These are phyloP conservation scores for Toxicodendron radicans DNA, from an alignment of 345 rosid species.

Conservation along the genomic window DNA sequence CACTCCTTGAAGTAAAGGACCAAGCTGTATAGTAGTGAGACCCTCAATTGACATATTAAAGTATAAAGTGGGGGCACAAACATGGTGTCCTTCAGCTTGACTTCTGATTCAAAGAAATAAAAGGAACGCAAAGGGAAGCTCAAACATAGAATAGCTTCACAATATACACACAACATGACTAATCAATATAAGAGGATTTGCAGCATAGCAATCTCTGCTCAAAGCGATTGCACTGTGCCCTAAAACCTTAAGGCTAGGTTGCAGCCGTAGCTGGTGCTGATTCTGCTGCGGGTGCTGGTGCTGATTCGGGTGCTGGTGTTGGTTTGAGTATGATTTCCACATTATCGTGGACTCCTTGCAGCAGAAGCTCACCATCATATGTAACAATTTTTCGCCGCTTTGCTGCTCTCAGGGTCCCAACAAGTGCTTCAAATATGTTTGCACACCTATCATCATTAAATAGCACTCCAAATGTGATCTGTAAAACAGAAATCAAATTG, in stretches of 20 bases:
- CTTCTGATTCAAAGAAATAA: neutral
- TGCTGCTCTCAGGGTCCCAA: constrained; percentile 93
- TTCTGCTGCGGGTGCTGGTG: neutral
- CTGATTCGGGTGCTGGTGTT: constrained; percentile 28
- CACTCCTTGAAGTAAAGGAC: too few relatives aligned
- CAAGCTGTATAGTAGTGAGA: neutral
- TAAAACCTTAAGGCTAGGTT: neutral
- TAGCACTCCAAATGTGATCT: constrained; percentile 91
- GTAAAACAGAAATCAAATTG: constrained; percentile 16
- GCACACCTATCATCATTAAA: constrained; percentile 88
- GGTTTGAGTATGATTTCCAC: constrained; percentile 80
- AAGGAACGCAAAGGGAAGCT: neutral
- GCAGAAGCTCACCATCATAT: constrained; percentile 76
- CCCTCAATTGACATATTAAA: neutral
- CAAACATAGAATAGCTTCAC: neutral
- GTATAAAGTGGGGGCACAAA: neutral
- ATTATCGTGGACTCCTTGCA: constrained; percentile 94
- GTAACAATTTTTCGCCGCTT: constrained; percentile 76
- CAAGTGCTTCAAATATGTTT: constrained; percentile 91
- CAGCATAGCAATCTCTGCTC: neutral
- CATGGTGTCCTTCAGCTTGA: neutral
- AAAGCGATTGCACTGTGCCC: neutral
- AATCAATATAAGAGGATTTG: neutral
- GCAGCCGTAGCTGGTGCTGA: neutral
- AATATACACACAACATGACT: neutral